Evolutionary conservation across 306 rosid genomes (phyloP).

Genomic region (Castanopsis chinensis): DNA sequence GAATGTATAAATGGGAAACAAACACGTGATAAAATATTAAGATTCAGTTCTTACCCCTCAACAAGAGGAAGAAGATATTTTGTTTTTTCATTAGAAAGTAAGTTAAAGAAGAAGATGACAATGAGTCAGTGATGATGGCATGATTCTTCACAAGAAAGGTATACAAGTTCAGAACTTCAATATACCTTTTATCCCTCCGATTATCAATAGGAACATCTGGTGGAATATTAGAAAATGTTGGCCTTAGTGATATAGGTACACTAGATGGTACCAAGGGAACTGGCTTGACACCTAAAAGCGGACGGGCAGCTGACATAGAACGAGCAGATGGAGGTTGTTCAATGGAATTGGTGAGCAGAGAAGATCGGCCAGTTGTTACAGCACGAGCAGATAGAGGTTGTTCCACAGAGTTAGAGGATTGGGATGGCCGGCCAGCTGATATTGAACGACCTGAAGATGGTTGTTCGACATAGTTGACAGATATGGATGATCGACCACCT

Average conservation of each 20-base stretch:
- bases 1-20: not conserved
- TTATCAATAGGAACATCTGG: constrained; percentile 38
- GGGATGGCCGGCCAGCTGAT: constrained; percentile 31
- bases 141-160: not conserved
- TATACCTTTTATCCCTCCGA: constrained; percentile 68
- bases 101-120: not conserved
- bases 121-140: not conserved
- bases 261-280: constrained; percentile 68
- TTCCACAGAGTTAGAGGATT: constrained; percentile 26
- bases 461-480: constrained; percentile 42
- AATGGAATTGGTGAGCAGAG: constrained; percentile 23
- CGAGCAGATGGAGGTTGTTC: constrained; percentile 70
- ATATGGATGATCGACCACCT: constrained; percentile 24
- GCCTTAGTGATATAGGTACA: constrained; percentile 71
- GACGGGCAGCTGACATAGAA: constrained; percentile 40
- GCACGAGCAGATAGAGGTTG: constrained; percentile 53
- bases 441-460: constrained; percentile 43
- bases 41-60: not conserved
- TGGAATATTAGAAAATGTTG: constrained; percentile 34
- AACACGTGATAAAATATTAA: not conserved
- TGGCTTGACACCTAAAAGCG: constrained; percentile 45
- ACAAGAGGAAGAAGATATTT: not conserved
- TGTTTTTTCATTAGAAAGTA: not conserved
- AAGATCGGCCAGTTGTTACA: constrained; percentile 26
- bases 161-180: not conserved